Base-by-base conservation (phyloP, 164 flowering plant genomes). In the Vitis vinifera region DNA sequence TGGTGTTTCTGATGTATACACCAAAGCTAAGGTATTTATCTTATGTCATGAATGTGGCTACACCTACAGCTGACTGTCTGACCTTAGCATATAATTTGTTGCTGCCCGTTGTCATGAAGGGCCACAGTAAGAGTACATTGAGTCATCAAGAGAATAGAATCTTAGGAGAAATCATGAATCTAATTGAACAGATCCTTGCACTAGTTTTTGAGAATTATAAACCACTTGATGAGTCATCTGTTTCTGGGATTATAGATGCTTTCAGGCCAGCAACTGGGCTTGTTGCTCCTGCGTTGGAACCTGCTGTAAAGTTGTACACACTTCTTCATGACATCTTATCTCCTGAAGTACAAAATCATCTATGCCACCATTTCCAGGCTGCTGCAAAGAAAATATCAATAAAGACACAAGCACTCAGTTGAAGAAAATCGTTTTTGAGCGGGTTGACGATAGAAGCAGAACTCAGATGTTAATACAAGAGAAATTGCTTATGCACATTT, bases 71-170 rank as follows among this genome's bases (percentile, higher is more conserved):
- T 11, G 97, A 94, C 76, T 94, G 98, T 71, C 93, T 94, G 29
- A 76, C 55, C 44, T 78, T 94, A 75, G 93, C 91, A 7, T 75
- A 88, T 77, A 90, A 94, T 71, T 78, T 88, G 78, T 79, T 94
- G 51, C 70, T 76, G 68, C 97, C 98, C 76, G 94, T 92, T 5
- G 37, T 90, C 23, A 85, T 91, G 90, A 88, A 87, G 75, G 89
- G 95, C n/a, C 77, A 80, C 59, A 61, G 76, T 63, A 91, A 83
- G 79, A 86, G 74, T 70, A 83, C 88, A 17, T 78, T 94, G 72
- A 94, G 98, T 79, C 97, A 92, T 76, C 98, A 94, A 80, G 98
- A 94, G 98, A 94, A 94, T 67, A 94, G 98, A 50, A 83, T 94
- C 27, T 71, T 92, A 44, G 94, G 94, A 73, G 98, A 94, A 77